These are phyloP conservation scores for Bimuria novae-zelandiae DNA, from an alignment of 2,329 filamentous ascomycete species.

Conservation along the genomic window DNA sequence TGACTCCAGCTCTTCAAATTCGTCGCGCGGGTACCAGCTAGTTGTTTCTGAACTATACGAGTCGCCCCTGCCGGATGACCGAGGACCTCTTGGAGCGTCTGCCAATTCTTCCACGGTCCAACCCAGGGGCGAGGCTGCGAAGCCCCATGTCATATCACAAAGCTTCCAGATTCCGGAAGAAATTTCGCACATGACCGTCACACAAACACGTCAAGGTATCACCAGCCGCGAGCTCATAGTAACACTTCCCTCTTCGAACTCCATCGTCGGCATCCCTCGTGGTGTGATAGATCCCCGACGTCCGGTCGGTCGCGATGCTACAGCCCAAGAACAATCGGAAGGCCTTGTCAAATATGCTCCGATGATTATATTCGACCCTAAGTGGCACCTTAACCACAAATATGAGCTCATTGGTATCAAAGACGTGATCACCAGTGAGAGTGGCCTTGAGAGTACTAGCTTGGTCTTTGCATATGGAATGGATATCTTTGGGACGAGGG, in stretches of 20 bases:
- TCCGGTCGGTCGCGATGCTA: slow-evolving; percentile 83
- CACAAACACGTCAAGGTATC: slow-evolving; percentile 90
- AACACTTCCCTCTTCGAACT: slow-evolving; percentile 72
- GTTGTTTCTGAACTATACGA: slow-evolving; percentile 89
- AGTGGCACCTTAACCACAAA: slow-evolving; percentile 78
- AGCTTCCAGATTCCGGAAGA: slow-evolving; percentile 79
- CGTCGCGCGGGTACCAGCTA: slow-evolving; percentile 82
- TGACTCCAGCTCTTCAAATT: slow-evolving; percentile 56
- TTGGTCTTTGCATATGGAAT: slow-evolving; percentile 85
- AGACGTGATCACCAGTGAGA: slow-evolving; percentile 74
- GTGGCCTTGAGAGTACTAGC: slow-evolving; percentile 88
- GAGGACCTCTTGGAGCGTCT: slow-evolving; percentile 73
- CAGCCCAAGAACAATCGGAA: slow-evolving; percentile 78
- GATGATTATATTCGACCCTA: slow-evolving; percentile 80
- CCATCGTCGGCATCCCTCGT: slow-evolving; percentile 80
- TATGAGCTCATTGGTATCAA: slow-evolving; percentile 79
- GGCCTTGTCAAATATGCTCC: slow-evolving; percentile 78
- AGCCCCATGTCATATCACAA: slow-evolving; percentile 79
- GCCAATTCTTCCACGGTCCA: slow-evolving; percentile 79
- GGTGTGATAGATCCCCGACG: slow-evolving; percentile 82
- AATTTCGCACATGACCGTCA: slow-evolving; percentile 80
- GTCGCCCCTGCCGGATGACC: slow-evolving; percentile 79
- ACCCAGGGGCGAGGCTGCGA: slow-evolving; percentile 61
- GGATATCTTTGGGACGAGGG: slow-evolving; percentile 84
- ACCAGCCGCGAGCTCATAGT: slow-evolving; percentile 81